Base-by-base conservation (phyloP, 2,329 filamentous ascomycete species). In the Dactylonectria macrodidyma region DNA sequence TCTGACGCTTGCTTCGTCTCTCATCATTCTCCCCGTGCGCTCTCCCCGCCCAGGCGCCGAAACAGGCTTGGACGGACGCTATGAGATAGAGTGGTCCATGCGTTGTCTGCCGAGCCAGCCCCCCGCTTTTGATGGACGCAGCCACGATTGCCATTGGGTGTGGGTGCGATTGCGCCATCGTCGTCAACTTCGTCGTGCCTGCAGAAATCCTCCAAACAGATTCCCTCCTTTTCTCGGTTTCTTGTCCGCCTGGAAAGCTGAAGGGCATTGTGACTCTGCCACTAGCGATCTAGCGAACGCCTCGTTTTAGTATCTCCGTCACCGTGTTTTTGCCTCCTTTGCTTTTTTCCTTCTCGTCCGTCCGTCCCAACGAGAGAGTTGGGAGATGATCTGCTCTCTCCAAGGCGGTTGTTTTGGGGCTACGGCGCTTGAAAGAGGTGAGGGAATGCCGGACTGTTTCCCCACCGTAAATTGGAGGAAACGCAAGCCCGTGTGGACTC, bases 111-210 rank as follows among this genome's bases (percentile, higher is more conserved):
- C 36, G 54, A 64, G 57, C 16, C 4, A 5, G 4, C 26, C 7
- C 26, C 26, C 71, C 71, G 67, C 72, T 69, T 56, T 47, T 16
- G 24, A 56, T 26, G 10, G 36, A 41, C 34, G 16, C 48, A 68
- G 30, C 33, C 50, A 24, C 66, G 19, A 57, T 61, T 61, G 44
- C 54, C 41, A 71, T 70, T 71, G 69, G 68, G 57, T 50, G 16
- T 24, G 7, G 44, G 52, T 14, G n/a, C 65, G 57, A 76, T 76
- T 70, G 71, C 74, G 74, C 72, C 74, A 76, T 76, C 69, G 69
- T 41, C 41, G 56, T 59, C 58, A 24, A 70, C 63, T 71, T 72
- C 70, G 67, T 75, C 72, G 73, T 59, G 69, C 71, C 59, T 68
- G 67, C 48, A 46, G 38, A 64, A 56, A 26, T 34, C 50, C 38